These are phyloP conservation scores for Colletotrichum sp. DNA, from an alignment of 2,329 filamentous ascomycete species.

Conservation along the genomic window DNA sequence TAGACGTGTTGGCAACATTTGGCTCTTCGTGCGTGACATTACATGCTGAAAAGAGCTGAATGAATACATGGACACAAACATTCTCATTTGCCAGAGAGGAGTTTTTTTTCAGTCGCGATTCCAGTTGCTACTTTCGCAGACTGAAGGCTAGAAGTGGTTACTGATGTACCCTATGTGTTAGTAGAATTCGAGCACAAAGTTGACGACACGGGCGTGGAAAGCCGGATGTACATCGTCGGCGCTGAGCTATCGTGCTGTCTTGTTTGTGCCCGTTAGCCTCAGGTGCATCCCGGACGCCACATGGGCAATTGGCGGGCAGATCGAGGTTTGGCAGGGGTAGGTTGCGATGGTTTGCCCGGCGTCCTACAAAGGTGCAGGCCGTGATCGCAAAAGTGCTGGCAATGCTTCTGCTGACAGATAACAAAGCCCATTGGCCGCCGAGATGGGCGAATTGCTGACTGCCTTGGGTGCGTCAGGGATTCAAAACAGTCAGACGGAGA, in stretches of 20 bases:
- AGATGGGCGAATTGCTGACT: background rate
- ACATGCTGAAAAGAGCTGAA: background rate
- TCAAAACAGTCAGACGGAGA: background rate
- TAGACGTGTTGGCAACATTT: background rate
- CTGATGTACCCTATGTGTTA: background rate
- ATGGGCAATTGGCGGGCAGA: background rate
- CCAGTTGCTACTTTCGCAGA: background rate
- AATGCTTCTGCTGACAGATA: background rate
- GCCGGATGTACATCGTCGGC: background rate
- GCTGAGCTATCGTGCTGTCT: background rate
- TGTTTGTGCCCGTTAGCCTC: background rate
- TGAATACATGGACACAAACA: background rate
- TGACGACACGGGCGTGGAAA: background rate
- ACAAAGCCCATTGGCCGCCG: background rate
- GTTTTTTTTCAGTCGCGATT: fast-evolving
- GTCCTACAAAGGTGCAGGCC: background rate
- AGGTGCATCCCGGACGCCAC: background rate
- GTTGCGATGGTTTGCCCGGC: background rate
- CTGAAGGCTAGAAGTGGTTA: background rate
- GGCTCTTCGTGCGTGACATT: background rate
- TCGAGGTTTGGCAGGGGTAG: background rate
- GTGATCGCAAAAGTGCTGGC: background rate
- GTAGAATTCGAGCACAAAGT: background rate
- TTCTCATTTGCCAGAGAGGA: background rate
- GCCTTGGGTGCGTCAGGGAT: background rate